Evolutionary conservation across 805 yeast genomes (phyloP).

Genomic region (Barnettozyma populi): DNA sequence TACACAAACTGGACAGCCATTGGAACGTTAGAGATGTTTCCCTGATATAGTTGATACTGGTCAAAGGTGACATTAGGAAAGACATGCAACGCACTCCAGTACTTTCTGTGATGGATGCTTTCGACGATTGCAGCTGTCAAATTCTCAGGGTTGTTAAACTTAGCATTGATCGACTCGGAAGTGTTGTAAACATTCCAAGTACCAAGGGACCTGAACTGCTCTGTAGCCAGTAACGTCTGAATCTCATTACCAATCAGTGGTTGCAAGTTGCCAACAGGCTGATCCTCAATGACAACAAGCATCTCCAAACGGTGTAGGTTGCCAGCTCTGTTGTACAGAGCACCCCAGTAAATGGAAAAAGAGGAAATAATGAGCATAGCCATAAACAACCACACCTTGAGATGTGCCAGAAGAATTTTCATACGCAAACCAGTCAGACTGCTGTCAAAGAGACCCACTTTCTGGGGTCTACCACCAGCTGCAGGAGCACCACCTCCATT

Average conservation of each 20-base stretch:
- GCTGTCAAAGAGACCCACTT: slow-evolving; percentile 16
- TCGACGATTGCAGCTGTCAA: slow-evolving; percentile 34
- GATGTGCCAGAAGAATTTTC: slow-evolving; percentile 8
- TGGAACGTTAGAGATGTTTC: slow-evolving; percentile 7
- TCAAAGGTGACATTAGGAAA: slow-evolving; percentile 39
- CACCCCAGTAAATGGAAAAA: slow-evolving; percentile 35
- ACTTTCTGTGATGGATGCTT: slow-evolving; percentile 47
- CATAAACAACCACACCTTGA: slow-evolving; percentile 25
- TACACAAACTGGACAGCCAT: slow-evolving; percentile 42
- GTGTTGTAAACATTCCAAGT: slow-evolving; percentile 31
- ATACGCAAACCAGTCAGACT: slow-evolving; percentile 12
- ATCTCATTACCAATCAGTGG: slow-evolving; percentile 29
- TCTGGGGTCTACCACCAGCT: slow-evolving; percentile 6
- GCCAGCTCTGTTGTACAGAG: slow-evolving; percentile 26
- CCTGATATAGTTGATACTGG: slow-evolving; percentile 25
- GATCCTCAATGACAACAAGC: slow-evolving; percentile 32
- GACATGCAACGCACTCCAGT: slow-evolving; percentile 61
- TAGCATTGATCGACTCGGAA: slow-evolving; percentile 21
- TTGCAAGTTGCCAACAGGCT: slow-evolving; percentile 14
- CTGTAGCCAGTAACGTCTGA: slow-evolving; percentile 35
- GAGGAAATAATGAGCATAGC: slow-evolving; percentile 30
- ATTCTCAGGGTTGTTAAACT: slow-evolving; percentile 17
- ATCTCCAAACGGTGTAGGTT: slow-evolving; percentile 24
- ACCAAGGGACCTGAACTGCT: slow-evolving; percentile 49
- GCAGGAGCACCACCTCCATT: background rate